Percentiles rank a stretch among this genome's conserved stretches.
These are phyloP conservation scores for Zopfia rhizophila DNA, from an alignment of 2,329 filamentous ascomycete species.

Conservation along the genomic window DNA sequence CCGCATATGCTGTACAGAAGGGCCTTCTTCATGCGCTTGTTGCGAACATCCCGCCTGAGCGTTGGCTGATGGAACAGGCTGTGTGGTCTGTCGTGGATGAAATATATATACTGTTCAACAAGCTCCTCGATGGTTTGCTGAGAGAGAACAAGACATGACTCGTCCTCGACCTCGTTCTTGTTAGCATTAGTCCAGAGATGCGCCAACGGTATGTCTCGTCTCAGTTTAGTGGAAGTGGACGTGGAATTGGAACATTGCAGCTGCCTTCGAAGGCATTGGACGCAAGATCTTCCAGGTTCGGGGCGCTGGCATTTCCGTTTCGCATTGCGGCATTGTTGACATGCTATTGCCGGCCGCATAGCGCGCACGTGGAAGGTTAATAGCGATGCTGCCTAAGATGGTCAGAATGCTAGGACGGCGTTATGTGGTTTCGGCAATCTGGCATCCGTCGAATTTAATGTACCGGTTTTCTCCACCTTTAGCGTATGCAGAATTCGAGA, in stretches of 20 bases:
- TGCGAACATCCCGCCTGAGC: not conserved
- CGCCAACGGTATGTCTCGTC: not conserved
- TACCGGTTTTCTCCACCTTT: no score
- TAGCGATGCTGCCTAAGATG: no score
- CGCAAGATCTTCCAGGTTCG: not conserved
- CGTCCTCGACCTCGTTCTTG: no score
- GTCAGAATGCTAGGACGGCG: no score
- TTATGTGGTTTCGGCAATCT: no score
- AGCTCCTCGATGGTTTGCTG: conserved; percentile 10
- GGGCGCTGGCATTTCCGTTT: conserved; percentile 8
- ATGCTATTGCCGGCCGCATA: conserved; percentile 7
- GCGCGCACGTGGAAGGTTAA: not conserved
- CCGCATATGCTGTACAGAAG: conserved; percentile 8
- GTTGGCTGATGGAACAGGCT: conserved; percentile 46
- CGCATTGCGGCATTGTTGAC: conserved; percentile 4
- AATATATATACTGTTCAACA: conserved; percentile 47
- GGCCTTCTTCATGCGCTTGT: conserved; percentile 3
- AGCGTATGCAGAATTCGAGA: no score
- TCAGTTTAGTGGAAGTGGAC: no score
- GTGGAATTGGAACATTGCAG: no score
- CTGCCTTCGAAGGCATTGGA: conserved; percentile 1
- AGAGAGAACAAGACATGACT: not conserved
- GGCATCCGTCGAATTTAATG: no score
- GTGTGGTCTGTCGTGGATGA: conserved; percentile 49
- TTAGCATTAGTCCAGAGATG: not conserved